phyloP scores from a whole-genome alignment of 2,329 filamentous ascomycete genomes.

The Xylariaceae sp. region DNA sequence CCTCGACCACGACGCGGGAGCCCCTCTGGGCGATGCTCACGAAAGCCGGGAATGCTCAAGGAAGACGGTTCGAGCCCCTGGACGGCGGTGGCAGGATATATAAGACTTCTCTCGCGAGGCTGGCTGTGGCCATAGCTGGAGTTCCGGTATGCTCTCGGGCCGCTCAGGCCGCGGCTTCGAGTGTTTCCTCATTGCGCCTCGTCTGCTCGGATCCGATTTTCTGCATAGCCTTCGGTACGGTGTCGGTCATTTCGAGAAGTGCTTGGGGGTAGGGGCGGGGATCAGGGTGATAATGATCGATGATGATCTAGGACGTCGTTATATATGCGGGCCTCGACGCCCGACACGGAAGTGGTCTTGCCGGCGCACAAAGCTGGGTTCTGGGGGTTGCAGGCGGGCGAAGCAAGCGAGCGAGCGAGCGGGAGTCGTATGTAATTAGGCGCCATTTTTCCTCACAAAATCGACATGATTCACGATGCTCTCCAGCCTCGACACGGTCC shows the following conservation, averaged over 20 bases:
- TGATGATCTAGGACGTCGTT: too few species aligned
- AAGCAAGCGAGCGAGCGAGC: constrained; percentile 14
- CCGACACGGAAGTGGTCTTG: too few species aligned
- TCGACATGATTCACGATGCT: constrained; percentile 26
- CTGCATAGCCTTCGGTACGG: constrained; percentile 18
- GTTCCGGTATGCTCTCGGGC: constrained; percentile 11
- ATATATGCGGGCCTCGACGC: too few species aligned
- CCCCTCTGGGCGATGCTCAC: constrained; percentile 22
- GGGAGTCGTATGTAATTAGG: constrained; percentile 19
- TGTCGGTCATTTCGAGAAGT: constrained; percentile 17
- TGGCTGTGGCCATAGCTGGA: constrained; percentile 16
- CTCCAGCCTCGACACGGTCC: too few species aligned
- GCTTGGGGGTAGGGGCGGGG: too few species aligned
- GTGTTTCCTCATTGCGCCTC: constrained; percentile 12
- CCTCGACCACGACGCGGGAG: too few species aligned
- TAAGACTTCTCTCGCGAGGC: constrained; percentile 26
- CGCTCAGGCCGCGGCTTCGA: constrained; percentile 13
- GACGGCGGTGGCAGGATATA: constrained; percentile 27
- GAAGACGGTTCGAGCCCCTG: constrained; percentile 20
- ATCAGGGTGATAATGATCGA: too few species aligned
- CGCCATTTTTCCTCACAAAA: constrained; percentile 24
- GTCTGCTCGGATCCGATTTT: constrained; percentile 14
- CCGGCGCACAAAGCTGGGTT: too few species aligned
- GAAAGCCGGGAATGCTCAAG: constrained; percentile 21
- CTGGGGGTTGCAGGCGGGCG: too few species aligned